Percentiles rank a stretch among this genome's conserved stretches.
Evolutionary conservation across 2,329 filamentous ascomycete genomes (phyloP).

Genomic region (Endothia cerciana): DNA sequence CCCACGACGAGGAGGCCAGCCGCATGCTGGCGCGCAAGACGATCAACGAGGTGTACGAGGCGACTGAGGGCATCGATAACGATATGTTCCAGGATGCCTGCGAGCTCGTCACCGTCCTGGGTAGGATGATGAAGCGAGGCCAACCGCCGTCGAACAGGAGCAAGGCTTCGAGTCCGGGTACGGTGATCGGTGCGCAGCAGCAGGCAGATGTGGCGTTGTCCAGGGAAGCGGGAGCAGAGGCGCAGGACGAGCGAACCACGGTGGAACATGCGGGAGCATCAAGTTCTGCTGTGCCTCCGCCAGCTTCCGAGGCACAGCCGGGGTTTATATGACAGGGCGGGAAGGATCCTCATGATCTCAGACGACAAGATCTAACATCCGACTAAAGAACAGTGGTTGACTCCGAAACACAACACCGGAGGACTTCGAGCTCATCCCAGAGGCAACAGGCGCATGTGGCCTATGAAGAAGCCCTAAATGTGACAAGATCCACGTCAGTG

Average conservation of each 20-base stretch:
- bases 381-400: not conserved
- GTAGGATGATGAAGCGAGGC: conserved; percentile 85
- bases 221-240: not conserved
- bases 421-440: not conserved
- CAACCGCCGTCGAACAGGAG: conserved; percentile 41
- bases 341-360: not conserved
- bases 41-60: conserved; percentile 89
- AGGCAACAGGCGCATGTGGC: not conserved
- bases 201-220: not conserved
- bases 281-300: not conserved
- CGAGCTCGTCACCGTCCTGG: conserved; percentile 82
- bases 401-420: not conserved
- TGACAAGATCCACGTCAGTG: not conserved
- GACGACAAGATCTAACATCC: not conserved
- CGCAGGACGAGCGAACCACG: not conserved
- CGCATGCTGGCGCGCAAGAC: conserved; percentile 78
- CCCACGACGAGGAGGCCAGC: conserved; percentile 78
- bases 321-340: conserved; percentile 16
- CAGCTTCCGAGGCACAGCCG: conserved; percentile 14
- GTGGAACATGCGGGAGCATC: not conserved
- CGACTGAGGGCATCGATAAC: conserved; percentile 90
- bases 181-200: conserved; percentile 18
- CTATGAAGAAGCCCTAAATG: not conserved
- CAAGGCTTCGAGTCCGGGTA: conserved; percentile 37
- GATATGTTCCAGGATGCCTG: conserved; percentile 94